Evolutionary conservation across 495 filamentous ascomycete genomes (phyloP).

Genomic region (Lophiotrema nucula): DNA sequence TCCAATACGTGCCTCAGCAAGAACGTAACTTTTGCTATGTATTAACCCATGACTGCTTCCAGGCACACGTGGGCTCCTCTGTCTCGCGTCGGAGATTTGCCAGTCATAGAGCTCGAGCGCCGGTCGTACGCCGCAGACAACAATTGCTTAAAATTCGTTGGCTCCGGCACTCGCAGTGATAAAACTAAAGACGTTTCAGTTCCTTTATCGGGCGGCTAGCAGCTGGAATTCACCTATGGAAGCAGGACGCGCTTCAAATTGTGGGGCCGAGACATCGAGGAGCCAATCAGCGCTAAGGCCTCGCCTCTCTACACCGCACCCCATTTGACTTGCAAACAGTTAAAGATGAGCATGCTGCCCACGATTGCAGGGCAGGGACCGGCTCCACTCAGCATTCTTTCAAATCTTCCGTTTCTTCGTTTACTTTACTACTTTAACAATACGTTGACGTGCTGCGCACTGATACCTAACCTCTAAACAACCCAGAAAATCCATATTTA

Average conservation of each 20-base stretch:
- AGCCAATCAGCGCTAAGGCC: not conserved
- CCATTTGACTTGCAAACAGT: not conserved
- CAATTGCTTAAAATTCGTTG: too few species aligned
- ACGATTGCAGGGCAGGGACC: not conserved
- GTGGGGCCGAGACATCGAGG: conserved; percentile 1
- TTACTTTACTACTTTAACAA: not conserved
- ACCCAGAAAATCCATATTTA: not conserved
- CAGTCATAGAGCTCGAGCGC: too few species aligned
- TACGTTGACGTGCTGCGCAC: conserved; percentile 3
- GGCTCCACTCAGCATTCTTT: conserved; percentile 4
- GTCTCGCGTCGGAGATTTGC: too few species aligned
- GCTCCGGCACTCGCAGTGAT: not conserved
- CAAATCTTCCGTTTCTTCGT: not conserved
- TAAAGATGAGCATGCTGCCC: not conserved
- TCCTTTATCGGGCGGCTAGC: not conserved
- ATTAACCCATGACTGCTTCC: too few species aligned
- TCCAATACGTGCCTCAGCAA: too few species aligned
- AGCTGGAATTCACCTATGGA: not conserved
- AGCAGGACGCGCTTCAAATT: not conserved
- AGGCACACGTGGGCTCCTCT: too few species aligned
- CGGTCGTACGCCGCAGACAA: too few species aligned
- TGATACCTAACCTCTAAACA: not conserved
- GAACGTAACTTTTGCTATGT: too few species aligned
- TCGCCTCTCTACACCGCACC: not conserved
- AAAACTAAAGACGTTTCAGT: not conserved